Percentiles rank a stretch among this genome's conserved stretches.
Evolutionary conservation across 2,329 filamentous ascomycete genomes (phyloP).

Genomic region (Nigrograna mackinnonii): DNA sequence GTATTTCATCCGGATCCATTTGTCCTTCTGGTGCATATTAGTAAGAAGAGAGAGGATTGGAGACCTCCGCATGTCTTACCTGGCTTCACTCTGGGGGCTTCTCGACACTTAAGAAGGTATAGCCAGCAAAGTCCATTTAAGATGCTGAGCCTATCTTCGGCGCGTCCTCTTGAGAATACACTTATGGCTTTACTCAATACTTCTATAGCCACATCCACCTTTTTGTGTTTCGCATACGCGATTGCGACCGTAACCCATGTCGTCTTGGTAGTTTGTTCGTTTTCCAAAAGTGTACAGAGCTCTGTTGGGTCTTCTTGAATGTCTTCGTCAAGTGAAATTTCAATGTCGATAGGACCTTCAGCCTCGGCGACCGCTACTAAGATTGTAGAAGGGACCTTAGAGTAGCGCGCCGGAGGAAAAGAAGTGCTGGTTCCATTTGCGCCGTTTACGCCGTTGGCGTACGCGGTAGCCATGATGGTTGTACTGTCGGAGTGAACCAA

Average conservation of each 20-base stretch:
- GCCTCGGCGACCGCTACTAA: conserved; percentile 66
- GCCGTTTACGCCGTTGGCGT: conserved; percentile 54
- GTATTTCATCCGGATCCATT: conserved; percentile 66
- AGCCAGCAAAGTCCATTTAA: conserved; percentile 88
- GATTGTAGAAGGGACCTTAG: conserved; percentile 65
- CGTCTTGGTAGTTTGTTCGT: conserved; percentile 85
- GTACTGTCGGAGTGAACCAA: neutral
- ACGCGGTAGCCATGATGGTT: conserved; percentile 54
- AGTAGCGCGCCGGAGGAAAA: conserved; percentile 55
- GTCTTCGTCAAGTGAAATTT: conserved; percentile 83
- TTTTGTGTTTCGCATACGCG: conserved; percentile 94
- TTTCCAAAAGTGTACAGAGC: conserved; percentile 91
- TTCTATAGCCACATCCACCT: conserved; percentile 80
- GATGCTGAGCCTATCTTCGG: conserved; percentile 83
- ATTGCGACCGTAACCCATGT: conserved; percentile 99
- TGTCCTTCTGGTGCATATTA: conserved; percentile 35
- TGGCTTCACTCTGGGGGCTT: conserved; percentile 69
- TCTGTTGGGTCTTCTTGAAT: conserved; percentile 93
- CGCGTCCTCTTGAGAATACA: conserved; percentile 69
- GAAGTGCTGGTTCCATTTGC: conserved; percentile 48
- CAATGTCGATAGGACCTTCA: conserved; percentile 73
- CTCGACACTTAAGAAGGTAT: conserved; percentile 84
- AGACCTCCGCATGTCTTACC: conserved; percentile 38
- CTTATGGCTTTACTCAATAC: conserved; percentile 73
- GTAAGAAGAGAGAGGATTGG: neutral